Conservation (phyloP, 2,329 filamentous ascomycete genomes). For the Penicillium sp. region DNA sequence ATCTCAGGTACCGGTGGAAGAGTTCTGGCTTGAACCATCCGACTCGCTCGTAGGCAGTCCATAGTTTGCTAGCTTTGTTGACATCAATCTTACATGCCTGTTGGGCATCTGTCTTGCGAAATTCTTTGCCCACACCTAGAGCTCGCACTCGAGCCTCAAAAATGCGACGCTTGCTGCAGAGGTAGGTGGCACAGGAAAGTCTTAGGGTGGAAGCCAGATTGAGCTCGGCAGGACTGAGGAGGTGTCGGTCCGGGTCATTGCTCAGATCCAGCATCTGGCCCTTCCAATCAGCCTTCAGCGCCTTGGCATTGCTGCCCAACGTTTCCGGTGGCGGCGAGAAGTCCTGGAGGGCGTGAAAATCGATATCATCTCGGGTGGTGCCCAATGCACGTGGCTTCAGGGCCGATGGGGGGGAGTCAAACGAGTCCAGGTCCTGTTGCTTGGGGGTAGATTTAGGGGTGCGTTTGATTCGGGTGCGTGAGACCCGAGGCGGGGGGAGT, state of each 20-base stretch:
- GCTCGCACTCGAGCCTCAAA: constrained; percentile 70
- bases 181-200: constrained; percentile 78
- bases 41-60: constrained; percentile 80
- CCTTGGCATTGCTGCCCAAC: constrained; percentile 61
- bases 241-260: constrained; percentile 60
- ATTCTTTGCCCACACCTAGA: constrained; percentile 66
- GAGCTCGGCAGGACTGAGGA: constrained; percentile 74
- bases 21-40: constrained; percentile 65
- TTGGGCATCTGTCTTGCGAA: constrained; percentile 91
- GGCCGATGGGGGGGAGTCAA: constrained; percentile 32
- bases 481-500: constrained; percentile 25
- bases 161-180: constrained; percentile 88
- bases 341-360: constrained; percentile 66
- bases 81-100: constrained; percentile 98
- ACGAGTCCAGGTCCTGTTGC: constrained; percentile 35
- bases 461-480: constrained; percentile 33
- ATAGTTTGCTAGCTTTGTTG: constrained; percentile 92
- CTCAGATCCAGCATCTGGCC: constrained; percentile 70
- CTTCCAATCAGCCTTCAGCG: constrained; percentile 82
- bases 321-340: constrained; percentile 64
- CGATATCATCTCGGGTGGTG: constrained; percentile 72
- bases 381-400: constrained; percentile 45
- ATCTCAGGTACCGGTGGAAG: constrained; percentile 42
- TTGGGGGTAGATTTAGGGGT: constrained; percentile 40
- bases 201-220: constrained; percentile 70